Evolutionary conservation across 2,329 filamentous ascomycete species (phyloP), one percentile per base, ranked within the genome.

Genomic region (Hyphodiscus sp.): DNA sequence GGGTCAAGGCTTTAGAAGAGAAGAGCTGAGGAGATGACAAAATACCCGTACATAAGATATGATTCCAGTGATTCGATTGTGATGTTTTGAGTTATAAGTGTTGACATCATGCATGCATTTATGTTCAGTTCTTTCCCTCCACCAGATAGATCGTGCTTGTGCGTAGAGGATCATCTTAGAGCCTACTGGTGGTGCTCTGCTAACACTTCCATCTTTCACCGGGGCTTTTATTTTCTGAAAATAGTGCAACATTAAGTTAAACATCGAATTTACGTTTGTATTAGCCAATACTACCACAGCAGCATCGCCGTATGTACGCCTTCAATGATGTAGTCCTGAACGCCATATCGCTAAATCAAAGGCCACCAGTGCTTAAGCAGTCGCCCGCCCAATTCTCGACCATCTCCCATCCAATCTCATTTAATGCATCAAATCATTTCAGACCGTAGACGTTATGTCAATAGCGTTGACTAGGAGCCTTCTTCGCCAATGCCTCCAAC

Each of bases 1-100:
- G 81, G 68, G 68, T 78, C 3, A 61, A 61, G 54, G 54, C 68
- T 71, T 47, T 58, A 51, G 55, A 47, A n/a, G 56, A 45, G 44
- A 60, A 56, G 54, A 47, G 20, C 45, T 30, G 45, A 43, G 45
- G 29, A 43, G 29, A 56, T 23, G 20, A 50, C 15, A 33, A 18
- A 56, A 56, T 56, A 56, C 54, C 54, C 47, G 48, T 51, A 56
- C 48, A 56, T 56, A 56, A 45, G 23, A 26, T 19, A 42, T 45
- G n/a, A 45, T 47, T 30, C 30, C n/a, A 18, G 47, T 29, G 19
- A 38, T 52, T 33, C 41, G 20, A 29, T 50, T 52, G 42, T 33
- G 7, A 50, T 8, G 4, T 26, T 26, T 3, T 26, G 23, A 26
- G 23, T 4, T 4, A 26, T 4, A 26, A 26, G 4, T 26, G 23